Evolutionary conservation across 306 rosid genomes (phyloP).

Genomic region (Glycine latifolia): DNA sequence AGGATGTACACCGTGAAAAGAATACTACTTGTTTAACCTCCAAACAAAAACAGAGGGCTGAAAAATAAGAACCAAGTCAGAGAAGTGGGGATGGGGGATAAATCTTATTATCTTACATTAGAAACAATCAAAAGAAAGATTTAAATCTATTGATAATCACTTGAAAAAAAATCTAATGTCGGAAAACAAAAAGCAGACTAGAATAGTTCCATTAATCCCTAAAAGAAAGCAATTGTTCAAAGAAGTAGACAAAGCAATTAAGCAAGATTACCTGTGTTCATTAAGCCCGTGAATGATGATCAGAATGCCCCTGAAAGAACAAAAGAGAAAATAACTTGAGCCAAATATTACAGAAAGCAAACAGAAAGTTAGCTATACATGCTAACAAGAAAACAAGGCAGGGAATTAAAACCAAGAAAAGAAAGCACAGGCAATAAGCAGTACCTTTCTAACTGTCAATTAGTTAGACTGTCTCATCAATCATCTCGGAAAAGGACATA

Average conservation of each 20-base stretch:
- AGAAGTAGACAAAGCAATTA: neutral
- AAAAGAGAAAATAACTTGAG: conserved; percentile 38
- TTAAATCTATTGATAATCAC: neutral
- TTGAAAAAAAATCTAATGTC: neutral
- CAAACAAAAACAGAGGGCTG: too few species aligned
- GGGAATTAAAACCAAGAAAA: conserved; percentile 8
- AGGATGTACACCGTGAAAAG: too few species aligned
- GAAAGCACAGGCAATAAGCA: neutral
- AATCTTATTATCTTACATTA: conserved; percentile 10
- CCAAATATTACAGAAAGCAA: conserved; percentile 37
- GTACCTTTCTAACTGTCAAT: conserved; percentile 16
- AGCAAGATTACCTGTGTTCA: conserved; percentile 81
- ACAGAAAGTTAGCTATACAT: neutral
- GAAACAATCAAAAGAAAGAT: conserved; percentile 17
- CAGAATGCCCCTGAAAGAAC: conserved; percentile 80
- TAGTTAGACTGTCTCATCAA: conserved; percentile 14
- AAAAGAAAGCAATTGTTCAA: neutral
- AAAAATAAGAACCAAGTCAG: conserved; percentile 50
- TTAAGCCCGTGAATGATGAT: conserved; percentile 94
- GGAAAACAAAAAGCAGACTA: neutral
- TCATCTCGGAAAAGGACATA: neutral
- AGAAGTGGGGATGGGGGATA: neutral
- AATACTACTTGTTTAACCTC: too few species aligned
- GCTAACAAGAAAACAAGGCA: conserved; percentile 24
- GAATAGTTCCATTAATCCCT: neutral